Percentiles rank a stretch among this genome's conserved stretches.
These are phyloP conservation scores for Aspergillus avenaceus DNA, from an alignment of 495 filamentous ascomycete species.

Conservation along the genomic window DNA sequence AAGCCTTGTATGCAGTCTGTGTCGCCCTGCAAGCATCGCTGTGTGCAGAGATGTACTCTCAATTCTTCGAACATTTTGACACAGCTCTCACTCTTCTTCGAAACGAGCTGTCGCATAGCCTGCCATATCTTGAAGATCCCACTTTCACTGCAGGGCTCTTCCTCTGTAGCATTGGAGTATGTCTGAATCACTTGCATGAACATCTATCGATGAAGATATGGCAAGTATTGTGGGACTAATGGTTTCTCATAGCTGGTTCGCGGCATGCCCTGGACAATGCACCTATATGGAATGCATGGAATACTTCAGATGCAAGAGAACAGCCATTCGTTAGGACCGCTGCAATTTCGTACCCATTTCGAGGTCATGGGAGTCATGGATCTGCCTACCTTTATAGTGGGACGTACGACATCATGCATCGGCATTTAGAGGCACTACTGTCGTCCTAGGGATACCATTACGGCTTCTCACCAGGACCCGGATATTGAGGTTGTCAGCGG, in stretches of 20 bases:
- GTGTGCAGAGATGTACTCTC: constrained; percentile 3
- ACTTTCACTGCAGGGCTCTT: constrained; percentile 33
- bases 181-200: no score
- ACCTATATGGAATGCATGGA: constrained; percentile 35
- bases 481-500: constrained; percentile 30
- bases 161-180: constrained; percentile 34
- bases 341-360: constrained; percentile 27
- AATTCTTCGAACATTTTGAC: constrained; percentile 33
- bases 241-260: constrained; percentile 24
- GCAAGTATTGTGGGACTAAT: not conserved
- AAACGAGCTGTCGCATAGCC: constrained; percentile 23
- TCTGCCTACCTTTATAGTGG: constrained; percentile 25
- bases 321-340: no score
- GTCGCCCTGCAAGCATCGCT: constrained; percentile 30
- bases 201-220: not conserved
- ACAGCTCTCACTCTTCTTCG: constrained; percentile 26
- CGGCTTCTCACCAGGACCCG: not conserved
- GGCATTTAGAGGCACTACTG: constrained; percentile 32
- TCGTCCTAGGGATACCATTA: constrained; percentile 10
- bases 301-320: constrained; percentile 20
- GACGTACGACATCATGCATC: constrained; percentile 23
- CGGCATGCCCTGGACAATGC: constrained; percentile 35
- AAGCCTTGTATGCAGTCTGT: constrained; percentile 29
- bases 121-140: constrained; percentile 22
- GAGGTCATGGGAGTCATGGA: constrained; percentile 41